Evolutionary conservation across 352 stramenopile species (phyloP).

Genomic region (Globisporangium splendens): DNA sequence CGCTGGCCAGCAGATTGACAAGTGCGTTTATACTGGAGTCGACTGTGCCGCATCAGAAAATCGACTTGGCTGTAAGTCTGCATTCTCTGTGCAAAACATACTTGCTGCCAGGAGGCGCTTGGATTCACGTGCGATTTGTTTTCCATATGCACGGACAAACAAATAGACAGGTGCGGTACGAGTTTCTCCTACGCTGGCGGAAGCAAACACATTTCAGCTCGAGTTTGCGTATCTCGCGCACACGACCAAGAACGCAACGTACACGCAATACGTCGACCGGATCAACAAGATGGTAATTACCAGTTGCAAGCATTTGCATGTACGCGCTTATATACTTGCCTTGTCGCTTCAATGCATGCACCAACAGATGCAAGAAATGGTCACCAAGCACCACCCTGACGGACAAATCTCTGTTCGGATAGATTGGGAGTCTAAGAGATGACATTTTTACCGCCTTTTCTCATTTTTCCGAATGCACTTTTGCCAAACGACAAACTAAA

Average conservation of each 20-base stretch:
- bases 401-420: conserved; percentile 43
- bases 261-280: conserved; percentile 29
- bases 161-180: background rate
- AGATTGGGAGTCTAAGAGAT: conserved; percentile 27
- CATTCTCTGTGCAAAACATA: background rate
- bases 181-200: conserved; percentile 30
- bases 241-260: conserved; percentile 30
- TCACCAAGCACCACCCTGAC: conserved; percentile 28
- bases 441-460: background rate
- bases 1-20: conserved; percentile 31
- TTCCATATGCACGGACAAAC: background rate
- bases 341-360: background rate
- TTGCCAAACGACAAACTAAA: too few relatives aligned
- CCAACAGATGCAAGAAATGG: conserved; percentile 24
- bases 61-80: conserved; percentile 35
- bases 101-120: too few relatives aligned
- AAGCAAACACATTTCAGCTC: conserved; percentile 56
- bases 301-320: too few relatives aligned
- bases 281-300: conserved; percentile 36
- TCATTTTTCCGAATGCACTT: too few relatives aligned
- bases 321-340: too few relatives aligned
- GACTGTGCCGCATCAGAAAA: conserved; percentile 28
- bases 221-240: conserved; percentile 57
- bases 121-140: too few relatives aligned
- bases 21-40: conserved; percentile 32